phyloP scores from a whole-genome alignment of 345 rosid species.

The Linum trigynum region DNA sequence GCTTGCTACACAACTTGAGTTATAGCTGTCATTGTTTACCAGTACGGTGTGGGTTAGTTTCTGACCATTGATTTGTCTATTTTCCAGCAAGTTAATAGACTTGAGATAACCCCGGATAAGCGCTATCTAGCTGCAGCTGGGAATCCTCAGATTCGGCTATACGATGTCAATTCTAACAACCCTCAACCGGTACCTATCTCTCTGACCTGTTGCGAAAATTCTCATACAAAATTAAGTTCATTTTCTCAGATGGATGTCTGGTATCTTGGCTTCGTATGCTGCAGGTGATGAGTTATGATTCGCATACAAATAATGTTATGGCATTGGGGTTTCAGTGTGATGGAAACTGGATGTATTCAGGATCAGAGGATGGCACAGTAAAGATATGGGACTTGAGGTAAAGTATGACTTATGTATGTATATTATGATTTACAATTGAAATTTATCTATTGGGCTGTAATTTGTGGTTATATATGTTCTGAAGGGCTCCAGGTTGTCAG shows the following conservation, averaged over 20 bases:
- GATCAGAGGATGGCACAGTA: constrained; percentile 96
- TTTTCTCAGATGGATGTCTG: neutral
- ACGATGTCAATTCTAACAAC: constrained; percentile 64
- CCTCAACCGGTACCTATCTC: constrained; percentile 53
- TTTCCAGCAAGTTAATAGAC: constrained; percentile 78
- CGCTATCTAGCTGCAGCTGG: constrained; percentile 82
- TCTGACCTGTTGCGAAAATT: neutral
- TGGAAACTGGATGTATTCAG: constrained; percentile 99
- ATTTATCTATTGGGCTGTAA: neutral
- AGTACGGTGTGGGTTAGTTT: neutral
- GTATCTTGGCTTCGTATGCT: neutral
- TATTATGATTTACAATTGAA: neutral
- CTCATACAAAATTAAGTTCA: neutral
- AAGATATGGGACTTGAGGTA: constrained; percentile 96
- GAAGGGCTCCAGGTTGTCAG: constrained; percentile 93
- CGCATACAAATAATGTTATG: constrained; percentile 93
- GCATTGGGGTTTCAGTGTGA: constrained; percentile 97
- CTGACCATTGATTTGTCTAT: neutral
- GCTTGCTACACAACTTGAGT: too few relatives aligned
- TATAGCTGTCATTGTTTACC: too few relatives aligned
- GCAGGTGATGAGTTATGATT: constrained; percentile 85
- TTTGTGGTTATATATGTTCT: constrained; percentile 20
- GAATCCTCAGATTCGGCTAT: constrained; percentile 84
- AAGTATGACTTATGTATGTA: neutral
- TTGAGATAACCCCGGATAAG: constrained; percentile 90